A percentile compares a stretch with the other conserved stretches of the same genome.
Conservation (phyloP, 805 yeast genomes). For the Priceomyces haplophilus region DNA sequence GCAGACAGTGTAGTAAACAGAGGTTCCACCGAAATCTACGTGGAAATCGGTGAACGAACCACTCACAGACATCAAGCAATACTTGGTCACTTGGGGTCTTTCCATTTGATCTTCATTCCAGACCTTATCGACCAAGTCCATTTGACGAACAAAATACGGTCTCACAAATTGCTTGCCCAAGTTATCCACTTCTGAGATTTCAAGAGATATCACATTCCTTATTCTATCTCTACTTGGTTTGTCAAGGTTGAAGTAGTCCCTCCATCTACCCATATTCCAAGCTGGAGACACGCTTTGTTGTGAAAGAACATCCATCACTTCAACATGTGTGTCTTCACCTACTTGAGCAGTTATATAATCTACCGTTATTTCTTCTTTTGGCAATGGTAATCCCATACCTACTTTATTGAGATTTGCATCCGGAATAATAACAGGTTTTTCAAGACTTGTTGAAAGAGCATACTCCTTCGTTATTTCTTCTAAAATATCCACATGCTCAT, state of each 20-base stretch:
- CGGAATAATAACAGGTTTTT: constrained; percentile 48
- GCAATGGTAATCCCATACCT: constrained; percentile 54
- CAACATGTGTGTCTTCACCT: constrained; percentile 63
- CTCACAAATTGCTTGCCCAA: constrained; percentile 50
- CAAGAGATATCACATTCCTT: constrained; percentile 78
- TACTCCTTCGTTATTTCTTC: constrained; percentile 34
- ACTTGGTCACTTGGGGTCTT: constrained; percentile 65
- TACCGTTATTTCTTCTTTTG: constrained; percentile 44
- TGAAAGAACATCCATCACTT: constrained; percentile 86
- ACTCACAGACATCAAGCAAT: constrained; percentile 80
- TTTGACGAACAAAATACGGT: constrained; percentile 61
- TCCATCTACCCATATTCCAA: constrained; percentile 75
- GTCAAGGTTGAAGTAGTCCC: constrained; percentile 57
- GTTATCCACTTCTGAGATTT: constrained; percentile 56
- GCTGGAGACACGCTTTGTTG: constrained; percentile 61
- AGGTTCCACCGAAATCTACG: constrained; percentile 88
- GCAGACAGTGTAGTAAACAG: constrained; percentile 81
- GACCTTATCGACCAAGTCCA: constrained; percentile 67
- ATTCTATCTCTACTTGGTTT: constrained; percentile 56
- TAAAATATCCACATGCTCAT: constrained; percentile 23
- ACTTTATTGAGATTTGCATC: constrained; percentile 22
- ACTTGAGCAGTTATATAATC: constrained; percentile 53
- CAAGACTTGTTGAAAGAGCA: constrained; percentile 30
- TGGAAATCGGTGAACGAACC: constrained; percentile 88
- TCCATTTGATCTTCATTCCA: constrained; percentile 45